These are phyloP conservation scores for Plectosphaerella plurivora DNA, from an alignment of 2,329 filamentous ascomycete genomes.

Conservation along the genomic window DNA sequence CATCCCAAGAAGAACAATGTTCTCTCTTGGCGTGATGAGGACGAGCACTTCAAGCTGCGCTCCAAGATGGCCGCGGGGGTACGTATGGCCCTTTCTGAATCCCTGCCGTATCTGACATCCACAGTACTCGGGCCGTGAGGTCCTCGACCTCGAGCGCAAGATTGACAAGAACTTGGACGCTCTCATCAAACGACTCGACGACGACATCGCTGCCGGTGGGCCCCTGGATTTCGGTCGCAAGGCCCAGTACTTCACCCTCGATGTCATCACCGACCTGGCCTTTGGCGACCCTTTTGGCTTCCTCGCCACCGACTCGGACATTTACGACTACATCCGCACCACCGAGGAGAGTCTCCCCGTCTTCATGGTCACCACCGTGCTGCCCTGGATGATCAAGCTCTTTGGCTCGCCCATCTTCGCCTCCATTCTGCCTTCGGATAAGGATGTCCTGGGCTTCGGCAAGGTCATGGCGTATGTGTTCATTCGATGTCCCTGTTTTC, in stretches of 20 bases:
- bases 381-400: conserved; percentile 34
- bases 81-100: conserved; percentile 6
- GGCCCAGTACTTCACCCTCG: conserved; percentile 46
- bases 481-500: conserved; percentile 22
- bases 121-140: conserved; percentile 47
- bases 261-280: conserved; percentile 47
- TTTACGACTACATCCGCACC: conserved; percentile 40
- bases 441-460: conserved; percentile 31
- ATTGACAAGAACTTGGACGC: conserved; percentile 49
- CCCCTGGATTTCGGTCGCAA: conserved; percentile 41
- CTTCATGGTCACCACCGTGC: conserved; percentile 36
- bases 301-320: conserved; percentile 37
- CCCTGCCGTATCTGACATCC: neutral
- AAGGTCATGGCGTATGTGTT: conserved; percentile 36
- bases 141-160: conserved; percentile 40
- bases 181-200: conserved; percentile 44
- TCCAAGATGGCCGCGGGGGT: conserved; percentile 48
- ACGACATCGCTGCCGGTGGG: conserved; percentile 40
- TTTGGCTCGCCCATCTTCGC: conserved; percentile 35
- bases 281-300: conserved; percentile 44
- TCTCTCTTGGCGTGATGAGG: conserved; percentile 44
- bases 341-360: conserved; percentile 34
- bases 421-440: conserved; percentile 32
- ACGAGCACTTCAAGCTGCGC: conserved; percentile 32
- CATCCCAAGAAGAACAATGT: conserved; percentile 51